These are phyloP conservation scores for Ogataea salicorniae DNA, from an alignment of 805 yeast species.

Conservation along the genomic window DNA sequence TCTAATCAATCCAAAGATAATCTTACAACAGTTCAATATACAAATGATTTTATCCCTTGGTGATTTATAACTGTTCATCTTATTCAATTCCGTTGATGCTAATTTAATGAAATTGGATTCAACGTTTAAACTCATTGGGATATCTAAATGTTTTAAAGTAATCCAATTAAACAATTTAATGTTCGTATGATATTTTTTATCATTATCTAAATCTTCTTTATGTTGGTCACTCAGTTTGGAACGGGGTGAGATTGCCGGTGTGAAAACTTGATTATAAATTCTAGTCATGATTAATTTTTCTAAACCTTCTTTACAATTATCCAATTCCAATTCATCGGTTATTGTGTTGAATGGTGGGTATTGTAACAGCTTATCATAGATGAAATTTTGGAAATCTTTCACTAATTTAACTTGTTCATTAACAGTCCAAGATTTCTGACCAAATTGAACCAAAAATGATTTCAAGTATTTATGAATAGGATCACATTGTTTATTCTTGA, in stretches of 20 bases:
- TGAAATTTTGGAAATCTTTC: slow-evolving; percentile 69
- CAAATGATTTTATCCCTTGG: slow-evolving; percentile 95
- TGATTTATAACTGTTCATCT: slow-evolving; percentile 79
- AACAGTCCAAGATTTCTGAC: slow-evolving; percentile 62
- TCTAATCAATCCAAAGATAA: slow-evolving; percentile 80
- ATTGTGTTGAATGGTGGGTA: slow-evolving; percentile 73
- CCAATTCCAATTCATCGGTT: slow-evolving; percentile 50
- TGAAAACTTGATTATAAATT: slow-evolving; percentile 68
- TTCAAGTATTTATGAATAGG: slow-evolving; percentile 83
- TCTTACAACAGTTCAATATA: slow-evolving; percentile 85
- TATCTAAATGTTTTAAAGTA: slow-evolving; percentile 70
- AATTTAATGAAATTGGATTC: slow-evolving; percentile 52
- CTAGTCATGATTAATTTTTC: slow-evolving; percentile 92
- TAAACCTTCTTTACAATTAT: slow-evolving; percentile 81
- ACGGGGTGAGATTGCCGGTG: slow-evolving; percentile 50
- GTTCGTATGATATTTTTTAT: slow-evolving; percentile 50
- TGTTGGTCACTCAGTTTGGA: slow-evolving; percentile 48
- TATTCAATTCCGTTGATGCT: slow-evolving; percentile 70
- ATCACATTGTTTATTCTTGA: slow-evolving; percentile 73
- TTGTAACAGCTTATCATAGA: slow-evolving; percentile 53
- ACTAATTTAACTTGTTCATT: slow-evolving; percentile 76
- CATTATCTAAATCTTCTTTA: slow-evolving; percentile 57
- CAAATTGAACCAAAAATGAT: slow-evolving; percentile 77
- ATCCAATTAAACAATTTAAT: slow-evolving; percentile 46
- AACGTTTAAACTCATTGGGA: slow-evolving; percentile 45